Conservation (phyloP, 331 rosid species). For the Stylosanthes scabra region DNA sequence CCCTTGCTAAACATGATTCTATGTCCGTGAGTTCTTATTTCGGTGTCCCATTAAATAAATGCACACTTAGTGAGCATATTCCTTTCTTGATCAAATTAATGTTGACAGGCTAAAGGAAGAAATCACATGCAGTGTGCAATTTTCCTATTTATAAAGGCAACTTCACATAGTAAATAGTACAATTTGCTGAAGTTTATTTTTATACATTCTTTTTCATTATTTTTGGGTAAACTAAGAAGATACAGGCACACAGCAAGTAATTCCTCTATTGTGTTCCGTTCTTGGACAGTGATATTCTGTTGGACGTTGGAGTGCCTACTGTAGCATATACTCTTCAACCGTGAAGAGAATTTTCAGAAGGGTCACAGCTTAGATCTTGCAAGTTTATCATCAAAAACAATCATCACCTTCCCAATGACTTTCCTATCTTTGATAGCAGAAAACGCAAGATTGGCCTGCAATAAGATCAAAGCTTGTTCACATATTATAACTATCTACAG, state of each 20-base stretch:
- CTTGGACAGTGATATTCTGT: conserved; percentile 7
- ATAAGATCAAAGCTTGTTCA: conserved; percentile 35
- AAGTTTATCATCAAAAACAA: conserved; percentile 62
- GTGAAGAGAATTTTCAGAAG: conserved; percentile 8
- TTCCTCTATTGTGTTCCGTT: conserved; percentile 20
- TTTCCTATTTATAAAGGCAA: no score
- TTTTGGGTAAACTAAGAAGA: no score
- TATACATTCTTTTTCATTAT: no score
- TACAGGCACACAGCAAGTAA: background rate
- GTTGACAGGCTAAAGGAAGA: no score
- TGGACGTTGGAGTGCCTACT: conserved; percentile 13
- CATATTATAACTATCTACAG: background rate
- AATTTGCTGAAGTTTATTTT: background rate
- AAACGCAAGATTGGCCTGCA: conserved; percentile 89
- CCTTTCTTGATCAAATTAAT: no score
- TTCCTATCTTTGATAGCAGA: conserved; percentile 82
- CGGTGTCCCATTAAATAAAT: no score
- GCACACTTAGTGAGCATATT: no score
- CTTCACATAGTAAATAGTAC: background rate
- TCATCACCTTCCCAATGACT: conserved; percentile 87
- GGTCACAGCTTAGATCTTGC: conserved; percentile 68
- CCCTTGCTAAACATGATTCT: no score
- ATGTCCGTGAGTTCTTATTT: no score
- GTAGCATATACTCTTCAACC: conserved; percentile 26
- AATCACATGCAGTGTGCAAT: no score